Base-by-base conservation (phyloP, 345 rosid species). In the Populus simonii region DNA sequence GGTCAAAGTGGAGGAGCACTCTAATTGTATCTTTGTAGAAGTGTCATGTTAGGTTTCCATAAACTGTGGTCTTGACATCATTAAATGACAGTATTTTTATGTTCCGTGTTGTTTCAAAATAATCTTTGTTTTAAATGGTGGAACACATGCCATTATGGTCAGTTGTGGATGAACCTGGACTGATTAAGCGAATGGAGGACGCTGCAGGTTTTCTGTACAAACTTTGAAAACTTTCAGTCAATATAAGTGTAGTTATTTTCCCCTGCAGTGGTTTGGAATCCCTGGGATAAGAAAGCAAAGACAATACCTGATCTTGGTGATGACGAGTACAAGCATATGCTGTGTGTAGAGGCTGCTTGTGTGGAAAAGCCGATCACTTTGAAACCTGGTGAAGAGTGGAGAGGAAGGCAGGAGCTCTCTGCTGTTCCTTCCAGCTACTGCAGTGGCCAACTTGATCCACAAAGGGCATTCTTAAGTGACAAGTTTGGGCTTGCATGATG, bases 221-320 rank as follows among this genome's bases (percentile, higher is more conserved):
- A 59, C 36, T 27, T 66, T 27, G 41, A 53, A 11, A 17, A 43
- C 11, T 27, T 8, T 12, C 15, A 15, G 20, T 75, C 33, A 12
- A 38, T 8, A 51, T 39, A 10, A 31, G 27, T 61, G 29, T 1
- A 25, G 31, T 36, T 29, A 23, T 49, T 70, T 8, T 47, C 20
- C 8, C 43, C 8, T 79, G 81, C 88, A 96, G 98, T 94, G 83
- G 97, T 94, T 73, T 96, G 98, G 99, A 96, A 96, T 84, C 98
- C 99, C 13, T 92, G 98, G 99, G 97, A 92, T 79, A 96, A 88
- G 85, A 96, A 85, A 74, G 93, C 97, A 77, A 96, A 92, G 87
- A 81, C 93, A 51, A 89, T 96, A 79, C 83, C 90, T 38, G 99
- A 94, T 85, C 86, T 94, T 83, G 98, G 97, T 61, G 98, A 80